Percentiles rank a stretch among this genome's conserved stretches.
phyloP scores from a whole-genome alignment of 148 eudicot genomes.

The Rhododendron kiyosumense region DNA sequence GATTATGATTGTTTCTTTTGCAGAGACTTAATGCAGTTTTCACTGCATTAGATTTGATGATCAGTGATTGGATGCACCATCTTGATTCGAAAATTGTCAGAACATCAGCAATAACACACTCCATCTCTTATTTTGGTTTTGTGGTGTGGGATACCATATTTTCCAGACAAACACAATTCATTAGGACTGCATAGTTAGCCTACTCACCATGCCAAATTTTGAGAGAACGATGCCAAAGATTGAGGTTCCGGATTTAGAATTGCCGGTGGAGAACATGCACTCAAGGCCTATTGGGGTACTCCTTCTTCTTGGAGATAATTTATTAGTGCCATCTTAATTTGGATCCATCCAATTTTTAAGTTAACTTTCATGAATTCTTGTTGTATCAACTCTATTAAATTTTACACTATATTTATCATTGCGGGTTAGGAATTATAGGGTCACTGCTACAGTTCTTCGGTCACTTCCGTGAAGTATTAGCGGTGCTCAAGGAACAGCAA shows the following conservation, averaged over 20 bases:
- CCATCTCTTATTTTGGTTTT: not conserved
- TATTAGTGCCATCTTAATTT: not conserved
- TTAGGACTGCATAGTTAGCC: slow-evolving; percentile 20
- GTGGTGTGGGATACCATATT: slow-evolving; percentile 19
- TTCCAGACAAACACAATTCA: slow-evolving; percentile 29
- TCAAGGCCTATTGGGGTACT: slow-evolving; percentile 45
- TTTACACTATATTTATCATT: not conserved
- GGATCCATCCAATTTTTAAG: not conserved
- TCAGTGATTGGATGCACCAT: not conserved
- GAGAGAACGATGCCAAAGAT: slow-evolving; percentile 33
- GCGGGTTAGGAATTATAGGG: not conserved
- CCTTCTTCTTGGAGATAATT: not conserved
- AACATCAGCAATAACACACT: not conserved
- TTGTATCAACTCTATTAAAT: not conserved
- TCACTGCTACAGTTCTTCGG: not conserved
- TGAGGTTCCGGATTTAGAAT: slow-evolving; percentile 33
- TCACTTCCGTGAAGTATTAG: not conserved
- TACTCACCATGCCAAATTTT: slow-evolving; percentile 24
- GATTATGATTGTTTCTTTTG: slow-evolving; percentile 6
- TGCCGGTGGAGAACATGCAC: slow-evolving; percentile 23
- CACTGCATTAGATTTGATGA: not conserved
- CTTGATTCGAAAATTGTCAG: not conserved
- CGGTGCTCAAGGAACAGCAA: not conserved
- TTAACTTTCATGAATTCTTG: not conserved
- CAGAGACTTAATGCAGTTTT: not conserved